Evolutionary conservation across 805 yeast genomes (phyloP), one percentile per base, ranked within the genome.

Genomic region (Sugiyamaella qingdaonensis): DNA sequence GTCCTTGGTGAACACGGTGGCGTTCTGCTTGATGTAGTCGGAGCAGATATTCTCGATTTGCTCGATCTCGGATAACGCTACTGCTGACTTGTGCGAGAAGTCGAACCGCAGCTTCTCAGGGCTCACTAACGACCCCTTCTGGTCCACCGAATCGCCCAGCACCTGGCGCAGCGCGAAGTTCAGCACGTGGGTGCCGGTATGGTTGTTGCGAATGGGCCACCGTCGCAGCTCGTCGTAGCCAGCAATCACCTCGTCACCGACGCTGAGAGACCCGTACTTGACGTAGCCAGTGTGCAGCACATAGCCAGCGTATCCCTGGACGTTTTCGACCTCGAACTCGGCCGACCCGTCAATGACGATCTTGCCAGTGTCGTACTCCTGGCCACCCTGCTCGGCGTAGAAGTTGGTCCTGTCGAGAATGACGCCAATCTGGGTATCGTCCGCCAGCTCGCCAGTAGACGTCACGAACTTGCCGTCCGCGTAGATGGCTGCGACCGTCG

Each of bases 341-440:
- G 91, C 77, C 61, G 73, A 73, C 45, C 95, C 97, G 67, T 91
- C 97, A 64, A 89, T 82, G 49, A 89, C 91, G 59, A 94, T 78
- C 70, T 81, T 86, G 73, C 99, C 99, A 42, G 95, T 86, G 69
- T 94, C 99, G 66, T 79, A 86, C 72, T 90, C 97, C 78, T 94
- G 99, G 67, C 99, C 99, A 82, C 99, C 99, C 73, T 88, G 95
- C 75, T 94, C 99, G 48, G 99, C 98, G 67, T 94, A 94, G 73
- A 94, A 89, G 69, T 95, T 94, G 24, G 98, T 88, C 70, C 82
- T 86, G 68, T 94, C 95, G 55, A 94, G 77, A 48, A 94, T 69
- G 50, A 94, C 72, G 69, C 99, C 99, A 60, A 78, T 73, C 68
- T 87, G 89, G 59, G 73, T 72, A 41, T 74, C 74, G 27, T 66